Evolutionary conservation across 2,329 filamentous ascomycete species (phyloP), one percentile per base, ranked within the genome.

Genomic region (Colletotrichum tropicale): DNA sequence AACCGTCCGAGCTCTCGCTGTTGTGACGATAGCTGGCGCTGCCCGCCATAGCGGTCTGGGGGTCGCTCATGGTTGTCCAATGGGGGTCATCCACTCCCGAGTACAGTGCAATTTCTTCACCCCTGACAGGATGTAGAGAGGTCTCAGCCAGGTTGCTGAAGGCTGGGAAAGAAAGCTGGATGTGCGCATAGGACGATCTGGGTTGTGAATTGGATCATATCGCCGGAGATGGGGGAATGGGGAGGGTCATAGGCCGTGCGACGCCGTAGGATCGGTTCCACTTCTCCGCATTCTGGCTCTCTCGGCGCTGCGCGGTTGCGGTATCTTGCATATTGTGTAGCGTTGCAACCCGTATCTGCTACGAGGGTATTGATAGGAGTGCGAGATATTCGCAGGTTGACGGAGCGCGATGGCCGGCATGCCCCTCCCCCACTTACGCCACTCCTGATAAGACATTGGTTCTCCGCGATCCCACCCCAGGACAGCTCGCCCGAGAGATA

Each of bases 171-270:
- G 48, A 38, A n/a, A n/a, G 13, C 34, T 52, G 56, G 12, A 38
- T 10, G 30, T 30, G 26, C 34, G 30, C 16, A 36, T 58, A 52
- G 24, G 52, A 55, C 38, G 32, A 6, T 58, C 48, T 34, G 72
- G 26, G 52, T 9, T 36, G 48, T 21, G 15, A 55, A 32, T 32
- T 15, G 28, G 34, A 36, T 30, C 48, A 48, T 62, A 62, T 16
- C 26, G 10, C n/a, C 72, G 70, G 55, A 71, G 36, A 74, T 74
- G 72, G 72, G 72, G 71, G 67, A 74, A 74, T 71, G 48, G 71
- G 68, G 61, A 74, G 52, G 61, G 18, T 26, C 72, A 71, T 71
- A 38, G 48, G 18, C 61, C 30, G n/a, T 38, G 61, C 61, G n/a
- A 61, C 6, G 24, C 36, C 15, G 26, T 43, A 16, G n/a, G 8